Base-by-base conservation (phyloP, 2,329 filamentous ascomycete genomes). In the Cercospora sp. region DNA sequence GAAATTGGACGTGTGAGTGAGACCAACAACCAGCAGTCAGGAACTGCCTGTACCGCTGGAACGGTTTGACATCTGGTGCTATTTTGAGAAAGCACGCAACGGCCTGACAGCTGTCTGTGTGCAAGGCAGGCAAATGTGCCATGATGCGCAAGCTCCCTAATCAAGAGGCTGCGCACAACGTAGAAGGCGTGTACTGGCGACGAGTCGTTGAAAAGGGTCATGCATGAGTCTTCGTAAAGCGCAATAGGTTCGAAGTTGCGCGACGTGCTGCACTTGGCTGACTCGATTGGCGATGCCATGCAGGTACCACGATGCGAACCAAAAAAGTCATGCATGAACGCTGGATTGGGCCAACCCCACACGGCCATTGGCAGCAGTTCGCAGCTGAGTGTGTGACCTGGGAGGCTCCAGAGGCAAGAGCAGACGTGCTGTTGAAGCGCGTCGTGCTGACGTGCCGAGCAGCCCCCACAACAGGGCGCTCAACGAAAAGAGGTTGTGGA, bases 21-120 rank as follows among this genome's bases (percentile, higher is more conserved):
- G 57, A 60, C 30, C 57, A 33, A 10, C 18, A 4, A 31, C 28
- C 57, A 60, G 33, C 28, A 60, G n/a, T 3, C 20, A 60, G 58
- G 20, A 39, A 26, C 31, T 36, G 28, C 20, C 31, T 60, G 58
- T 60, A 18, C 58, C 58, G 31, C 36, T 33, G 55, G 33, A 42
- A 39, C 45, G 45, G 45, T 48, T 48, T 23, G 45, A 48, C 45
- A 23, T 20, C n/a, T 48, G 45, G 20, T 48, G 13, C 57, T 60
- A 60, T 60, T 60, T 36, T 23, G 45, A 60, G 57, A 20, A 5
- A 16, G 28, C 12, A 36, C 57, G 33, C 57, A 60, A 60, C 57
- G 57, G 57, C 57, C 6, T 60, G 57, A 60, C 57, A 60, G 53
- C 53, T 58, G 53, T 58, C 53, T 58, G 53, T 58, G 16, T 58